Evolutionary conservation across 352 stramenopile genomes (phyloP).

Genomic region (Globisporangium camurandrum): DNA sequence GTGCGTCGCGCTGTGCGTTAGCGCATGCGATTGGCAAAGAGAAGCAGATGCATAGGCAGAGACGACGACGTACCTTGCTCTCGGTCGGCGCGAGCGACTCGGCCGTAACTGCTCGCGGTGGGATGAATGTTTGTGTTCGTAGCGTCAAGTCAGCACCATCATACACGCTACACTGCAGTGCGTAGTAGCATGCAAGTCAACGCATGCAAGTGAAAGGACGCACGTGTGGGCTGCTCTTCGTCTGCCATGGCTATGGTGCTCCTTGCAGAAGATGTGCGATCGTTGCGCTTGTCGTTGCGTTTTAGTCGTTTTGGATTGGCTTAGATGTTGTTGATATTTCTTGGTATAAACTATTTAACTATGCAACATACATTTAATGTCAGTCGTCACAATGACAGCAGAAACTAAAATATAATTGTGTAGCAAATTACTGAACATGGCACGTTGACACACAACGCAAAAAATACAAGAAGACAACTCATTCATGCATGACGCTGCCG

Average conservation of each 20-base stretch:
- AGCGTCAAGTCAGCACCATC: neutral
- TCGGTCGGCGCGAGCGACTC: neutral
- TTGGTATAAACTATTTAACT: too few relatives aligned
- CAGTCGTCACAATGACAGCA: too few relatives aligned
- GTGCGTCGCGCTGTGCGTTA: neutral
- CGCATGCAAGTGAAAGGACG: neutral
- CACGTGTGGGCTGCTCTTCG: neutral
- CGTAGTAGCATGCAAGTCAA: neutral
- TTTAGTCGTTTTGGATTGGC: too few relatives aligned
- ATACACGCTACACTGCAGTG: neutral
- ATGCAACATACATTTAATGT: too few relatives aligned
- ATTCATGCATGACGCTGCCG: too few relatives aligned
- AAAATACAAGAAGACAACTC: too few relatives aligned
- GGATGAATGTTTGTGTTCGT: neutral
- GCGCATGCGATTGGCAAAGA: neutral
- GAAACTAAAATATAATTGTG: too few relatives aligned
- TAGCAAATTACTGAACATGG: too few relatives aligned
- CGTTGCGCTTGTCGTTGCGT: too few relatives aligned
- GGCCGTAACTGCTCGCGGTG: neutral
- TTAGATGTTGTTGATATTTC: too few relatives aligned
- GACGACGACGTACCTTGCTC: constrained; percentile 3
- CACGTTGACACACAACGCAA: too few relatives aligned
- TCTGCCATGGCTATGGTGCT: neutral
- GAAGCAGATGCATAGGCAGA: neutral
- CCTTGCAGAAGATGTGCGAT: too few relatives aligned